Evolutionary conservation across 495 filamentous ascomycete genomes (phyloP).

Genomic region (Chaetomidium leptoderma): DNA sequence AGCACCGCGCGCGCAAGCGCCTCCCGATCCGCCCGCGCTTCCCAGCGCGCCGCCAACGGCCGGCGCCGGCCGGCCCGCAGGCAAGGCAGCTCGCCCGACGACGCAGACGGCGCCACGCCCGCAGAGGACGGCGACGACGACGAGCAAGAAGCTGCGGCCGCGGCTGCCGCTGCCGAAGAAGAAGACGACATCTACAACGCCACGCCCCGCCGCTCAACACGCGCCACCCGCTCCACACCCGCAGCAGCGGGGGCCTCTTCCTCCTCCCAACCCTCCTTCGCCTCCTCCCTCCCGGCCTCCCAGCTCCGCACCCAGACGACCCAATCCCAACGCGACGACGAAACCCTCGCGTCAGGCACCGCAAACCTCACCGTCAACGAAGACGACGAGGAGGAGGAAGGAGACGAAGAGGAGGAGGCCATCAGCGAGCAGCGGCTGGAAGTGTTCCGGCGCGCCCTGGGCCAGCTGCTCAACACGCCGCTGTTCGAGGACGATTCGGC

Average conservation of each 20-base stretch:
- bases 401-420: conserved; percentile 26
- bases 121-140: conserved; percentile 19
- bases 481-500: conserved; percentile 80
- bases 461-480: conserved; percentile 68
- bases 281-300: conserved; percentile 44
- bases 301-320: conserved; percentile 38
- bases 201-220: conserved; percentile 37
- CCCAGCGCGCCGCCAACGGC: conserved; percentile 29
- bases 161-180: too few relatives aligned
- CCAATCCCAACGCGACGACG: conserved; percentile 34
- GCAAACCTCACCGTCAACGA: conserved; percentile 35
- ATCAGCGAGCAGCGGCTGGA: conserved; percentile 62
- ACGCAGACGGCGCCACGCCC: conserved; percentile 11
- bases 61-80: conserved; percentile 22
- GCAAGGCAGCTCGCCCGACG: conserved; percentile 16
- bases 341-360: conserved; percentile 34
- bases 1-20: conserved; percentile 22
- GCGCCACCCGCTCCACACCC: conserved; percentile 21
- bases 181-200: conserved; percentile 40
- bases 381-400: conserved; percentile 23
- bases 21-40: conserved; percentile 27
- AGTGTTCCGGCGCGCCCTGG: conserved; percentile 74
- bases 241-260: conserved; percentile 19
- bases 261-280: conserved; percentile 44
- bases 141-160: too few relatives aligned